phyloP scores from a whole-genome alignment of 179 eudicot species.

The Carnegiea gigantea region DNA sequence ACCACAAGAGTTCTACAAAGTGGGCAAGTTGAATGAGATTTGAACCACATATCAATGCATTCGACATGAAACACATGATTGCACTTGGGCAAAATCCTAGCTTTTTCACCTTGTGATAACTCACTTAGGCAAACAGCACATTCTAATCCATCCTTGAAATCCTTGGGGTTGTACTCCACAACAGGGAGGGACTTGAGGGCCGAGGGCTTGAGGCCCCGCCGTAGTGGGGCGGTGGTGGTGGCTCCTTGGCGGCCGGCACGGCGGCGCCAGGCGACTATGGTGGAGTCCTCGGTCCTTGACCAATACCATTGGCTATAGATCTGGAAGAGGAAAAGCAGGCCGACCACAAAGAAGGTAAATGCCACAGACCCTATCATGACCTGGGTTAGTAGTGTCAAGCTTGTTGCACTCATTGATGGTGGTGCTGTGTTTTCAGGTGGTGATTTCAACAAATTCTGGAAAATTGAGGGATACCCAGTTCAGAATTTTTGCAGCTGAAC shows the following conservation, averaged over 20 bases:
- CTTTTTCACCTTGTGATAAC: slow-evolving; percentile 58
- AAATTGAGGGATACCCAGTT: not conserved
- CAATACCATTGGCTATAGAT: slow-evolving; percentile 57
- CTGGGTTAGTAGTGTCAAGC: slow-evolving; percentile 43
- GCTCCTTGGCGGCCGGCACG: slow-evolving; percentile 8
- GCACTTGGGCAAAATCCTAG: slow-evolving; percentile 68
- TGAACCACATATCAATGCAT: slow-evolving; percentile 92
- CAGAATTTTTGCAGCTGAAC: not conserved
- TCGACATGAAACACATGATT: slow-evolving; percentile 81
- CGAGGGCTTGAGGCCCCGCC: slow-evolving; percentile 57
- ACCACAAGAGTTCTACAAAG: slow-evolving; percentile 54
- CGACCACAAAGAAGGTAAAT: slow-evolving; percentile 49
- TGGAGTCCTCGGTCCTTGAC: slow-evolving; percentile 33
- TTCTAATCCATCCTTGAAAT: slow-evolving; percentile 62
- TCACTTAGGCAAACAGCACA: slow-evolving; percentile 85
- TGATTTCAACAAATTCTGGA: not conserved
- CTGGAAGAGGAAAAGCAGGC: slow-evolving; percentile 51
- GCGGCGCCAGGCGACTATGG: slow-evolving; percentile 37
- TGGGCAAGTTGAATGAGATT: slow-evolving; percentile 84
- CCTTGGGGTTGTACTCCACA: slow-evolving; percentile 33
- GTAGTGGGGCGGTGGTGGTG: slow-evolving; percentile 1
- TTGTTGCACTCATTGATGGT: slow-evolving; percentile 14
- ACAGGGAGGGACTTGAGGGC: slow-evolving; percentile 53
- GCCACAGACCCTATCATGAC: slow-evolving; percentile 49
- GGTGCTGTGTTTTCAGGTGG: slow-evolving; percentile 15